Percentiles rank a stretch among this genome's conserved stretches.
Conservation (phyloP, 2,329 filamentous ascomycete species). For the Aspergillus novofumigatus region DNA sequence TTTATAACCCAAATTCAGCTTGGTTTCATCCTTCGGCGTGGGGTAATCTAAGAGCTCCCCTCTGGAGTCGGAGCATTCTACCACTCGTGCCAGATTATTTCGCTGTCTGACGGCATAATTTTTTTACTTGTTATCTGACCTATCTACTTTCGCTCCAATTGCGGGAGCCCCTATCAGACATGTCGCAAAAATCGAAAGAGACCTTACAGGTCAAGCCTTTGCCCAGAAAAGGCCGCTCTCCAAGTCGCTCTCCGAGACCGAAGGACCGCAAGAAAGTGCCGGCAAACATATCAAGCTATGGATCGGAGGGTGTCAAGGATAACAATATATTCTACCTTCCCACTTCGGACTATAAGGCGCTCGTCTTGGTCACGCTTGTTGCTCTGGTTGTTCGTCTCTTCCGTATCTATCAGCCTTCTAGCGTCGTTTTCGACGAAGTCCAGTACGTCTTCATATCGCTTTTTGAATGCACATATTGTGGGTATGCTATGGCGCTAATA, state of each 20-base stretch:
- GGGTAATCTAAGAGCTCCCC: constrained; percentile 11
- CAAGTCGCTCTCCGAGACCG: constrained; percentile 37
- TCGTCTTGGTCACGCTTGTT: constrained; percentile 68
- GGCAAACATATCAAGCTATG: constrained; percentile 37
- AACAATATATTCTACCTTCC: constrained; percentile 90
- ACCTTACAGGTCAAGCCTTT: constrained; percentile 35
- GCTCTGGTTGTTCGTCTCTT: constrained; percentile 81
- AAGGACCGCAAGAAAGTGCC: constrained; percentile 32
- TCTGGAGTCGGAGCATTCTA: constrained; percentile 15
- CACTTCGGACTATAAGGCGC: constrained; percentile 73
- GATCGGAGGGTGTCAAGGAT: constrained; percentile 61
- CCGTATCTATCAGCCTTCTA: constrained; percentile 91
- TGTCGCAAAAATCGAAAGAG: constrained; percentile 31
- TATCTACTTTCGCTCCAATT: constrained; percentile 10
- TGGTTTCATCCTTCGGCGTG: constrained; percentile 4
- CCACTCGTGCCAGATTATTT: constrained; percentile 7
- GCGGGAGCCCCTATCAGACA: constrained; percentile 13
- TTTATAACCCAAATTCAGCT: constrained; percentile 20
- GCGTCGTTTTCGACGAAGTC: constrained; percentile 98
- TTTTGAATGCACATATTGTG: not conserved
- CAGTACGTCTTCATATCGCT: constrained; percentile 62
- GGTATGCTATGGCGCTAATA: constrained; percentile 4
- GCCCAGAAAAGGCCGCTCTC: constrained; percentile 31
- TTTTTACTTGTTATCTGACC: constrained; percentile 6
- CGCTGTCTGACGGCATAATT: constrained; percentile 1